Percentiles rank a stretch among this genome's conserved stretches.
Conservation (phyloP, 305 asterid species). For the Coffea humblotiana region DNA sequence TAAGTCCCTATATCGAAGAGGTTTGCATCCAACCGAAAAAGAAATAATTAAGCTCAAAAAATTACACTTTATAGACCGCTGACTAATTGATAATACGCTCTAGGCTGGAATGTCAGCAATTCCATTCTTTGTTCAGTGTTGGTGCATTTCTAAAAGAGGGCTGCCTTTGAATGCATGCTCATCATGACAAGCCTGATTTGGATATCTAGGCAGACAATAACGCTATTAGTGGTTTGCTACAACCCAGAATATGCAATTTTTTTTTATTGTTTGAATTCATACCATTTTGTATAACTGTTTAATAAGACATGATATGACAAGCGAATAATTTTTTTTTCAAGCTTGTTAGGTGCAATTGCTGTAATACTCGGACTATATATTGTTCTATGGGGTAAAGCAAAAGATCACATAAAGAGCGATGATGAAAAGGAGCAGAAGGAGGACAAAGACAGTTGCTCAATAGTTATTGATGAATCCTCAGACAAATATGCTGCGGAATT, state of each 20-base stretch:
- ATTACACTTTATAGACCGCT: not conserved
- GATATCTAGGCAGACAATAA: not conserved
- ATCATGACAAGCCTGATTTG: not conserved
- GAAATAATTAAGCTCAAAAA: not conserved
- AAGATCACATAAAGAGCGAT: slow-evolving; percentile 37
- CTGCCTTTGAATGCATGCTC: slow-evolving; percentile 34
- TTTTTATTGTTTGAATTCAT: too few species aligned
- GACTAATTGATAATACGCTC: not conserved
- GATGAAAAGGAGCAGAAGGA: slow-evolving; percentile 17
- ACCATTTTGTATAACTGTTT: not conserved
- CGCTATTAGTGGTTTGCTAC: not conserved
- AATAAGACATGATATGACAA: not conserved
- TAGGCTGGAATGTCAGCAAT: slow-evolving; percentile 65
- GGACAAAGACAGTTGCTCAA: slow-evolving; percentile 20
- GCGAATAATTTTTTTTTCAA: slow-evolving; percentile 20
- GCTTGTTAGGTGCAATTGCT: slow-evolving; percentile 61
- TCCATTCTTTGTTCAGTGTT: slow-evolving; percentile 71
- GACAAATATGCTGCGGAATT: slow-evolving; percentile 24
- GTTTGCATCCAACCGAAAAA: not conserved
- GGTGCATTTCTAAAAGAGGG: slow-evolving; percentile 70
- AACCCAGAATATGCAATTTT: not conserved
- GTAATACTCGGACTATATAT: slow-evolving; percentile 67
- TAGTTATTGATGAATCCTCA: slow-evolving; percentile 20
- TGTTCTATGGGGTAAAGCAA: slow-evolving; percentile 76
- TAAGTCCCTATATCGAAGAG: slow-evolving; percentile 49